A percentile compares a stretch with the other conserved stretches of the same genome.
Evolutionary conservation across 352 stramenopile species (phyloP).

Genomic region (Pythium chondricola): DNA sequence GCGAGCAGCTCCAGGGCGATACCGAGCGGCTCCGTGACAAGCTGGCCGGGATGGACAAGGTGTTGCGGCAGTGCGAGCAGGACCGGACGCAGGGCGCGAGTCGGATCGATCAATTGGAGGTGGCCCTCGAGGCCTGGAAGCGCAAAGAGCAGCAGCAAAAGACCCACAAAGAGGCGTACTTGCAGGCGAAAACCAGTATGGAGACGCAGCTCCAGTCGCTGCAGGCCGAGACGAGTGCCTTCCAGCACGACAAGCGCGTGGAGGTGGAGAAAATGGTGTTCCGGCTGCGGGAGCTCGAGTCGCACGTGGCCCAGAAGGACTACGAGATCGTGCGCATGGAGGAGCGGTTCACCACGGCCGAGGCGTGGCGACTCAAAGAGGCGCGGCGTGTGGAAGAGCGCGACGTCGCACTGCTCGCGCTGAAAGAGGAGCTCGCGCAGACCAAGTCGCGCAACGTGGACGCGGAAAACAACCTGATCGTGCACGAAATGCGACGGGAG

Average conservation of each 20-base stretch:
- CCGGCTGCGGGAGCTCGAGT: constrained; percentile 39
- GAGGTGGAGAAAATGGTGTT: constrained; percentile 43
- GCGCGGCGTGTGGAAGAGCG: constrained; percentile 43
- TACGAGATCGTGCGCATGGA: constrained; percentile 38
- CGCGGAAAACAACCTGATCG: constrained; percentile 31
- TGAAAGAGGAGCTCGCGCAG: constrained; percentile 38
- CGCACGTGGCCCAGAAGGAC: constrained; percentile 39
- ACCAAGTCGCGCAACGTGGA: constrained; percentile 38
- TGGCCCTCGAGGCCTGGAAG: constrained; percentile 37
- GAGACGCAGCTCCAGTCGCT: constrained; percentile 30
- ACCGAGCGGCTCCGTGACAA: background rate
- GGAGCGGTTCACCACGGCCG: constrained; percentile 40
- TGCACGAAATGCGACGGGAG: constrained; percentile 34
- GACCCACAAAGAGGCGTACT: constrained; percentile 23
- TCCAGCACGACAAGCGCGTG: constrained; percentile 25
- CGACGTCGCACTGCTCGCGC: constrained; percentile 34
- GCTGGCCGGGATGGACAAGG: background rate
- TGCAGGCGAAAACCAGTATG: constrained; percentile 22
- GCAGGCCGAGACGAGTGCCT: constrained; percentile 26
- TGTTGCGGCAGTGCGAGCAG: background rate
- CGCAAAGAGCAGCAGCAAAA: constrained; percentile 43
- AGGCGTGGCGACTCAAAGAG: constrained; percentile 44
- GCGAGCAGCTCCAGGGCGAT: background rate
- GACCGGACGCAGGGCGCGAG: background rate
- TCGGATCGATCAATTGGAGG: constrained; percentile 28